phyloP scores from a whole-genome alignment of 371 early-diverging fungal species.

The Rhizopus delemar region DNA sequence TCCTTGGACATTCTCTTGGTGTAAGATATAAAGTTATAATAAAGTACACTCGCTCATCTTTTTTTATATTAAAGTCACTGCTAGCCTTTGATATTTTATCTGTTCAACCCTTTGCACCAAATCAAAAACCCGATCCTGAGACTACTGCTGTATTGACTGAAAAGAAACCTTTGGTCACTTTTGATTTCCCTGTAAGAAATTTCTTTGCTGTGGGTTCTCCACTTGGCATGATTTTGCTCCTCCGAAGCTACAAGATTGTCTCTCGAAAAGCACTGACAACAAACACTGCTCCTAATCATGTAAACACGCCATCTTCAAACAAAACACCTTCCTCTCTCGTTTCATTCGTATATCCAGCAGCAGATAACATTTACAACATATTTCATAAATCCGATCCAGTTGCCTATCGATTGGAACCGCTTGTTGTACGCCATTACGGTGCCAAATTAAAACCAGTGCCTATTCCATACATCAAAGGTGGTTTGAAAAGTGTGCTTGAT shows the following conservation, averaged over 20 bases:
- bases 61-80: slow-evolving; percentile 44
- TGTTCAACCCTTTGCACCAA: slow-evolving; percentile 50
- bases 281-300: not conserved
- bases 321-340: slow-evolving; percentile 20
- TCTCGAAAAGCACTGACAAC: slow-evolving; percentile 42
- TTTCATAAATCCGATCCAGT: slow-evolving; percentile 71
- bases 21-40: slow-evolving; percentile 22
- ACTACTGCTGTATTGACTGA: slow-evolving; percentile 12
- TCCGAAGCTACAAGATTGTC: slow-evolving; percentile 66
- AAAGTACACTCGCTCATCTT: not conserved
- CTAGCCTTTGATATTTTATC: slow-evolving; percentile 81
- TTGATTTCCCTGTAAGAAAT: slow-evolving; percentile 54
- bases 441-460: slow-evolving; percentile 64
- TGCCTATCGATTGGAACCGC: slow-evolving; percentile 74
- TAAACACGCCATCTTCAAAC: slow-evolving; percentile 1
- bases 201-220: slow-evolving; percentile 81
- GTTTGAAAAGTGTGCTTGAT: slow-evolving; percentile 68
- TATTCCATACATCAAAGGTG: slow-evolving; percentile 84
- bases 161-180: slow-evolving; percentile 10
- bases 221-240: slow-evolving; percentile 71
- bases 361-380: slow-evolving; percentile 77
- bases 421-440: slow-evolving; percentile 57
- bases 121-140: slow-evolving; percentile 4
- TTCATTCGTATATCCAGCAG: slow-evolving; percentile 62
- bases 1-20: slow-evolving; percentile 84